Conservation (phyloP, 257 asterid genomes). For the Ophiorrhiza pumila region DNA sequence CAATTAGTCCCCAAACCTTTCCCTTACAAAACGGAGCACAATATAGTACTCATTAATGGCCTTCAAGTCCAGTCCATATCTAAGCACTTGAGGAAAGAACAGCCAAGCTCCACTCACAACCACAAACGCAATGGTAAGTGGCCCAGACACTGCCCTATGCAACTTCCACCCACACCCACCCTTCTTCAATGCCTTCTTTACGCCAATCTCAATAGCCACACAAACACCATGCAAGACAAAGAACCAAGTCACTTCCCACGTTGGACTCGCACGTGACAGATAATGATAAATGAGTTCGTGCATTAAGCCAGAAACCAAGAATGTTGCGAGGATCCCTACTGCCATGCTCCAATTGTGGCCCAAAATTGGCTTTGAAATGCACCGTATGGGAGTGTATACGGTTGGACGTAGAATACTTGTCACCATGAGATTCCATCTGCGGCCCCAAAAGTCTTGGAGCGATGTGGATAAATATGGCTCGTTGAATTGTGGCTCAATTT, state of each 20-base stretch:
- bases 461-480: slow-evolving; percentile 67
- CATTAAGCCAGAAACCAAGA: slow-evolving; percentile 68
- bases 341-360: slow-evolving; percentile 30
- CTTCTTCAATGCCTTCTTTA: slow-evolving; percentile 29
- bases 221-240: slow-evolving; percentile 59
- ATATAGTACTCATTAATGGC: slow-evolving; percentile 35
- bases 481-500: slow-evolving; percentile 55
- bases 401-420: slow-evolving; percentile 30
- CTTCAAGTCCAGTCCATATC: slow-evolving; percentile 37
- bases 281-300: slow-evolving; percentile 55
- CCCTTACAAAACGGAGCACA: not conserved
- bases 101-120: slow-evolving; percentile 53
- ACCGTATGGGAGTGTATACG: slow-evolving; percentile 46
- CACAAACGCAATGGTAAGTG: slow-evolving; percentile 52
- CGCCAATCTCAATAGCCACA: slow-evolving; percentile 33
- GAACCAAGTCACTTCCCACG: slow-evolving; percentile 77
- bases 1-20: not conserved
- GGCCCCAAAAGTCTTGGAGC: slow-evolving; percentile 69
- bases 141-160: slow-evolving; percentile 34
- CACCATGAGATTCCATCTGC: slow-evolving; percentile 62
- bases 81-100: slow-evolving; percentile 52
- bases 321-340: slow-evolving; percentile 37
- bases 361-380: slow-evolving; percentile 7
- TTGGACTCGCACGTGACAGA: slow-evolving; percentile 42
- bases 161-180: slow-evolving; percentile 23